These are phyloP conservation scores for Torulaspora delbrueckii DNA, from an alignment of 805 yeast genomes.

Conservation along the genomic window DNA sequence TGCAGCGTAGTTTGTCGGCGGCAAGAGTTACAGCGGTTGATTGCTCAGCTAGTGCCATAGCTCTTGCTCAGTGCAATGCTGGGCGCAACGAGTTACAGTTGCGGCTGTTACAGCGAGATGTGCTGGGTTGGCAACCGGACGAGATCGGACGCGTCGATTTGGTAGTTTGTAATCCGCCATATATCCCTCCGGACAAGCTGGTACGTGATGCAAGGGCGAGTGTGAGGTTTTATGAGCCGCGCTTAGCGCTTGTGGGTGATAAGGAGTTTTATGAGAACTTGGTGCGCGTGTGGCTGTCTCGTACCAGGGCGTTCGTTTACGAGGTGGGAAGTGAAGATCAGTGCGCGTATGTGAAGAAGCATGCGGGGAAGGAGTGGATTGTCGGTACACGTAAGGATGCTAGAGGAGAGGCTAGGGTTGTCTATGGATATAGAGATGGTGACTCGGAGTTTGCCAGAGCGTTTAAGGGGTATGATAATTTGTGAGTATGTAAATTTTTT, in stretches of 20 bases:
- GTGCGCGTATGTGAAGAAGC: conserved; percentile 38
- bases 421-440: conserved; percentile 58
- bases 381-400: conserved; percentile 48
- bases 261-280: conserved; percentile 63
- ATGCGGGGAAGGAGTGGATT: conserved; percentile 41
- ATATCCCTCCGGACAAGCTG: conserved; percentile 42
- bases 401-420: conserved; percentile 51
- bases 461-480: neutral
- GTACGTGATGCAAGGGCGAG: conserved; percentile 51
- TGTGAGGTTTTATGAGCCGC: conserved; percentile 71
- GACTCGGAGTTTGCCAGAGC: conserved; percentile 7
- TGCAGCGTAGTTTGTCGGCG: conserved; percentile 34
- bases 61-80: conserved; percentile 29
- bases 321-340: conserved; percentile 70
- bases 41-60: conserved; percentile 48
- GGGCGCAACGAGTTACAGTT: conserved; percentile 2
- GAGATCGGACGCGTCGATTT: conserved; percentile 39
- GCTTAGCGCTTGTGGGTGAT: conserved; percentile 72
- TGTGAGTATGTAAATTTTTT: too few relatives aligned
- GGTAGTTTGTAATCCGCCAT: conserved; percentile 88
- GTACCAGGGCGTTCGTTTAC: conserved; percentile 55
- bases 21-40: conserved; percentile 48
- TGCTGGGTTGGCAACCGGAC: conserved; percentile 2
- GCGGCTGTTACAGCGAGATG: conserved; percentile 3
- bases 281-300: conserved; percentile 40